phyloP scores from a whole-genome alignment of 345 rosid species.

The Excoecaria cochinchinensis region DNA sequence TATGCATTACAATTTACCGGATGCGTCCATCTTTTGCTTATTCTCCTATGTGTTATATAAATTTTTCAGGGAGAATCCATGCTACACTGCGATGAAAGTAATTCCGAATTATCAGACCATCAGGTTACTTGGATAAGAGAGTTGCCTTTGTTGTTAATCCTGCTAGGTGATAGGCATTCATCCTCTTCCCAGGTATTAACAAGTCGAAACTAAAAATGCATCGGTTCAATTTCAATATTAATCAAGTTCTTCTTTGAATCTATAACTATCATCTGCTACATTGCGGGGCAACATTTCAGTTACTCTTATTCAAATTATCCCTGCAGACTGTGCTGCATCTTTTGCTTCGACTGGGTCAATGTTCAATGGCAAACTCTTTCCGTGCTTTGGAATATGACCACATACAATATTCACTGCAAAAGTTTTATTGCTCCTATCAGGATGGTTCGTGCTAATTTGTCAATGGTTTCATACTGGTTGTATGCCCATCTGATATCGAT shows the following conservation, averaged over 20 bases:
- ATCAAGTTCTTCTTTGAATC: neutral
- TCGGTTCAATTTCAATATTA: neutral
- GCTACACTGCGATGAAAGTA: conserved; percentile 37
- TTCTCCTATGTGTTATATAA: neutral
- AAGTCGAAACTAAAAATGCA: conserved; percentile 11
- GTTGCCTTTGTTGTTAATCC: conserved; percentile 60
- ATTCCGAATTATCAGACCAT: conserved; percentile 44
- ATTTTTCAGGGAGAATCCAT: conserved; percentile 46
- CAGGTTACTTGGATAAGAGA: conserved; percentile 69
- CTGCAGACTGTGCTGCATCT: conserved; percentile 66
- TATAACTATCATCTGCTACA: conserved; percentile 1
- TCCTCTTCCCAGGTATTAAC: conserved; percentile 53
- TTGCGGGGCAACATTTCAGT: neutral
- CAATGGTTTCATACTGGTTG: conserved; percentile 7
- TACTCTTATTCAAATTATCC: conserved; percentile 16
- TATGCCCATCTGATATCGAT: conserved; percentile 3
- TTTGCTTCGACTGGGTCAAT: conserved; percentile 64
- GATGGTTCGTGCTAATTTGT: conserved; percentile 42
- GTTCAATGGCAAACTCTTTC: conserved; percentile 40
- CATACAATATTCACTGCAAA: conserved; percentile 43
- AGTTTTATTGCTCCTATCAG: conserved; percentile 50
- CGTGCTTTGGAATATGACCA: conserved; percentile 51
- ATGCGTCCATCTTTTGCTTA: neutral
- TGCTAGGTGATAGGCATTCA: conserved; percentile 60
- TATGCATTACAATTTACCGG: neutral